phyloP scores from a whole-genome alignment of 2,329 filamentous ascomycete species.

The Alternaria triticina region DNA sequence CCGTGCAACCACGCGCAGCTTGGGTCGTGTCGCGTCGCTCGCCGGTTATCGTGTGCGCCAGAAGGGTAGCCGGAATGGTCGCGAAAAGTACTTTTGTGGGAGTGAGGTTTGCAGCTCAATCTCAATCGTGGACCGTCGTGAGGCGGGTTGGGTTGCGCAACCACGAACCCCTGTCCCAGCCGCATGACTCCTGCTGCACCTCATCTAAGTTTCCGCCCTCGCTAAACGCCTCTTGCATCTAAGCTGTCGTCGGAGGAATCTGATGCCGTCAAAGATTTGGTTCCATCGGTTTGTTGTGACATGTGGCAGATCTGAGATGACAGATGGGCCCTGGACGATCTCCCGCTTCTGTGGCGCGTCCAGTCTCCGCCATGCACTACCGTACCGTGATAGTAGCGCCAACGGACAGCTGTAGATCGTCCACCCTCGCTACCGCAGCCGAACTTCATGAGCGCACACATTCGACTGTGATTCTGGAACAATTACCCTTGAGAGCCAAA shows the following conservation, averaged over 20 bases:
- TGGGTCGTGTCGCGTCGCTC: not conserved
- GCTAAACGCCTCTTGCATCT: not conserved
- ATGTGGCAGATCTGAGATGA: not conserved
- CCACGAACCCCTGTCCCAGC: slow-evolving; percentile 2
- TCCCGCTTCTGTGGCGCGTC: not conserved
- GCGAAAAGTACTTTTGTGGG: not conserved
- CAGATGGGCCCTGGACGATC: slow-evolving; percentile 3
- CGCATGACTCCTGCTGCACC: slow-evolving; percentile 5
- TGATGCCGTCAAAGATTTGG: not conserved
- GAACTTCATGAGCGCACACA: not conserved
- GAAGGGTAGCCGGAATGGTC: not conserved
- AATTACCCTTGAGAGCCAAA: not conserved
- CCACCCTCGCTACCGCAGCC: not conserved
- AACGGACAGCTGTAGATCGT: not conserved
- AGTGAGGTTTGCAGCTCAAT: not conserved
- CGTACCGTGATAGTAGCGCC: slow-evolving; percentile 3
- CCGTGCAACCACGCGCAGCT: not conserved
- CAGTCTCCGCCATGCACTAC: not conserved
- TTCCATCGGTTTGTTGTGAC: not conserved
- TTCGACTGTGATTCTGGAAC: not conserved
- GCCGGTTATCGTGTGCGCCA: not conserved
- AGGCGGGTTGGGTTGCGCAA: not conserved
- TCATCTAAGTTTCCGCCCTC: not conserved
- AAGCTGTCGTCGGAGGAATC: not conserved
- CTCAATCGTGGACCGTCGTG: not conserved